Conservation (phyloP, 495 filamentous ascomycete genomes). For the Penicillium daleae region DNA sequence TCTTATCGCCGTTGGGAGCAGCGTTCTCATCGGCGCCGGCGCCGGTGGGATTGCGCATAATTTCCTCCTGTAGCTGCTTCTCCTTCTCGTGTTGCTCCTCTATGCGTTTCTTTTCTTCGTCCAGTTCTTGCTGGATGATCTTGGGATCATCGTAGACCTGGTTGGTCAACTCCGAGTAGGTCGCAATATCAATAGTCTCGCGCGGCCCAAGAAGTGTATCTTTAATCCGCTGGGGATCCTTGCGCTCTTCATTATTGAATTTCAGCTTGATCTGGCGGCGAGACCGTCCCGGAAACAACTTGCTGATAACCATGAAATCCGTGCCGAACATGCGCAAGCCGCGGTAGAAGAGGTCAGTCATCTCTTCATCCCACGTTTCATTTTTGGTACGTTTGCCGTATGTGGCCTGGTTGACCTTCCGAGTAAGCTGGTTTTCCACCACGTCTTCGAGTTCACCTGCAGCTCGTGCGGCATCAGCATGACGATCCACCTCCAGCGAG, state of each 20-base stretch:
- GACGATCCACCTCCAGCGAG: constrained; percentile 80
- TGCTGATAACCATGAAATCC: constrained; percentile 86
- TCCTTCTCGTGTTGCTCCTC: constrained; percentile 69
- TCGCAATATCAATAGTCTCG: constrained; percentile 64
- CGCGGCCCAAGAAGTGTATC: constrained; percentile 65
- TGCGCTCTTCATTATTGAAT: constrained; percentile 88
- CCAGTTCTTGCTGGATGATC: constrained; percentile 63
- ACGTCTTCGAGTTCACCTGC: constrained; percentile 61
- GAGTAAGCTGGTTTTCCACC: constrained; percentile 82
- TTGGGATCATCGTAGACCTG: constrained; percentile 57
- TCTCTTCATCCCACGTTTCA: constrained; percentile 74
- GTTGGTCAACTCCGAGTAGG: constrained; percentile 66
- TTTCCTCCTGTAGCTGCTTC: constrained; percentile 55
- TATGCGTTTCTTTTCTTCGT: constrained; percentile 68
- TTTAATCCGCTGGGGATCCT: constrained; percentile 69
- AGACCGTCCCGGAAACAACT: constrained; percentile 75
- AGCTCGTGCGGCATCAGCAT: constrained; percentile 65
- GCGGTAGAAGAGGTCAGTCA: constrained; percentile 84
- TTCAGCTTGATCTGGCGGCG: constrained; percentile 87
- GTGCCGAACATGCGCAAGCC: constrained; percentile 87
- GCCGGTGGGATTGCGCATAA: constrained; percentile 50
- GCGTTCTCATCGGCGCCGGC: constrained; percentile 37
- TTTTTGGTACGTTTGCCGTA: constrained; percentile 72
- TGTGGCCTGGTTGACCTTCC: constrained; percentile 71
- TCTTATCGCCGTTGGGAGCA: constrained; percentile 40